Percentiles rank a stretch among this genome's conserved stretches.
phyloP scores from a whole-genome alignment of 345 rosid genomes.

The Brassica incana region DNA sequence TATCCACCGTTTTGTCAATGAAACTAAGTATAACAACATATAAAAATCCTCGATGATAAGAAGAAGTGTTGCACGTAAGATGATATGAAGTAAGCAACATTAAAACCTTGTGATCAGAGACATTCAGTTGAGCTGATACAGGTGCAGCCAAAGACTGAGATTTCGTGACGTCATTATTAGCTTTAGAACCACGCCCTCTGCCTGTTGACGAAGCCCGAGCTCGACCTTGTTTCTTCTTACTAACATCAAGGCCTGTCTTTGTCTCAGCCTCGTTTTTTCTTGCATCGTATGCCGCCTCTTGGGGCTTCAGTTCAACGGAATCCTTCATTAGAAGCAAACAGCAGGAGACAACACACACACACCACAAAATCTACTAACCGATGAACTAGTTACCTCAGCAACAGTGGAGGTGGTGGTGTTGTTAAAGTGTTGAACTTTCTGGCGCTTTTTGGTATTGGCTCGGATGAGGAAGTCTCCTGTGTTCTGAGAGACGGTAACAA shows the following conservation, averaged over 20 bases:
- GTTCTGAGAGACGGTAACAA: constrained; percentile 51
- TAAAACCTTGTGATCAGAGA: constrained; percentile 60
- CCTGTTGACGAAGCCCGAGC: constrained; percentile 73
- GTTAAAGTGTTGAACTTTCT: constrained; percentile 61
- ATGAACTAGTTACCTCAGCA: constrained; percentile 53
- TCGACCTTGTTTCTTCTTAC: constrained; percentile 79
- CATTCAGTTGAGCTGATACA: constrained; percentile 56
- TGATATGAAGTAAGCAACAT: constrained; percentile 17
- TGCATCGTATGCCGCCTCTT: constrained; percentile 61
- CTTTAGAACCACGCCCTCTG: constrained; percentile 88
- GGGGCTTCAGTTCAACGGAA: constrained; percentile 28
- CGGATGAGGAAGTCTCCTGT: constrained; percentile 86
- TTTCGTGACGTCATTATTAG: constrained; percentile 55
- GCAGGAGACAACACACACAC: neutral
- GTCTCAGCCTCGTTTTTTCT: constrained; percentile 63
- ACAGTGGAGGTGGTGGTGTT: constrained; percentile 31
- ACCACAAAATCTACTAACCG: neutral
- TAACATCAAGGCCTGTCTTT: constrained; percentile 55
- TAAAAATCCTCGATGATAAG: neutral
- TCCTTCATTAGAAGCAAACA: neutral
- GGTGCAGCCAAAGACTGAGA: constrained; percentile 53
- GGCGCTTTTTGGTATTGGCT: constrained; percentile 88
- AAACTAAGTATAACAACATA: neutral
- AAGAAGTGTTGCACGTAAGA: constrained; percentile 15
- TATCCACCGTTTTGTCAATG: constrained; percentile 1